These are phyloP conservation scores for Leptodontidium sp. DNA, from an alignment of 2,329 filamentous ascomycete species.

Conservation along the genomic window DNA sequence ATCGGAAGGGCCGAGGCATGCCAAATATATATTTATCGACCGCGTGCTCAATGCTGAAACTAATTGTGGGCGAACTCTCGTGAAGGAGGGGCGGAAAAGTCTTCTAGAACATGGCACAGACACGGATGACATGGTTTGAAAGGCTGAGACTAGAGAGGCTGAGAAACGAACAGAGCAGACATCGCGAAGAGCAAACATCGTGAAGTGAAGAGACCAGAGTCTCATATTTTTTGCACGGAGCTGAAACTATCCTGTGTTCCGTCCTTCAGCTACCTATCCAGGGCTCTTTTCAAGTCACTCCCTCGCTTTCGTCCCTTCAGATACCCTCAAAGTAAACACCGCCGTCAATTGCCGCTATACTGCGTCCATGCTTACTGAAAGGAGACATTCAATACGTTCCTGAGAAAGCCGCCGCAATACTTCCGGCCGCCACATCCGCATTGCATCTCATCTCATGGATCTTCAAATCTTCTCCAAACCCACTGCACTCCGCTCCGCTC, in stretches of 20 bases:
- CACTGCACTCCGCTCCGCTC: too few species aligned
- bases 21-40: constrained; percentile 3
- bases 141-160: not conserved
- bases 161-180: not conserved
- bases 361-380: too few species aligned
- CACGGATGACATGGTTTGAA: not conserved
- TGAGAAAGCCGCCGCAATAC: constrained; percentile 3
- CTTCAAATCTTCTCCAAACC: not conserved
- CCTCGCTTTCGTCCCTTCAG: too few species aligned
- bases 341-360: too few species aligned
- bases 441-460: constrained; percentile 1
- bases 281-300: too few species aligned
- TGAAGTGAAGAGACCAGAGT: not conserved
- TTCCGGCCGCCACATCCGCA: constrained; percentile 12
- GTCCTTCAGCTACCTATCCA: too few species aligned
- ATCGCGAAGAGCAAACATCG: not conserved
- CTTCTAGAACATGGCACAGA: not conserved
- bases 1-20: not conserved
- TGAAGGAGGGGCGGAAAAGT: constrained; percentile 11
- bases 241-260: not conserved
- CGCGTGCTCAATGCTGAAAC: not conserved
- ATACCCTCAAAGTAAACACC: too few species aligned
- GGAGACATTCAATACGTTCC: not conserved
- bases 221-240: not conserved
- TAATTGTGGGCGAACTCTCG: constrained; percentile 1